phyloP scores from a whole-genome alignment of 495 filamentous ascomycete species.

The Xylaria sp. region DNA sequence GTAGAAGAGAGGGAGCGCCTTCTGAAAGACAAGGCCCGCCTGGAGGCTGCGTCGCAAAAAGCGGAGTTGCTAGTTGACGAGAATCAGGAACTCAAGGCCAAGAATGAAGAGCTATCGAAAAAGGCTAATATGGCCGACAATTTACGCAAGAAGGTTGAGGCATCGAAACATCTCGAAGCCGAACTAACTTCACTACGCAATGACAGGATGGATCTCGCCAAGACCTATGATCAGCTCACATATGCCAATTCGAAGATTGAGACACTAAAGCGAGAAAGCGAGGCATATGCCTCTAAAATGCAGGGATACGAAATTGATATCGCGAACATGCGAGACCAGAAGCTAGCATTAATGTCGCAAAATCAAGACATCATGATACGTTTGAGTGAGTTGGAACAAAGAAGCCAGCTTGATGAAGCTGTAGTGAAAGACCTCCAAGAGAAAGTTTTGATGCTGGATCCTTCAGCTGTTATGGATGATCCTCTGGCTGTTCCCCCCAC shows the following conservation, averaged over 20 bases:
- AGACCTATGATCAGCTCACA: conserved; percentile 56
- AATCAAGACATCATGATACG: conserved; percentile 37
- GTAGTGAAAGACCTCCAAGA: conserved; percentile 41
- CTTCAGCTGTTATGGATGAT: conserved; percentile 36
- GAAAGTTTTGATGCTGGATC: conserved; percentile 43
- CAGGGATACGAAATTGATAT: conserved; percentile 43
- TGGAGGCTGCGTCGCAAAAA: conserved; percentile 52
- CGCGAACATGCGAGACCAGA: conserved; percentile 40
- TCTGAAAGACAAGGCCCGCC: conserved; percentile 53
- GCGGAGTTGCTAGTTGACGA: conserved; percentile 58
- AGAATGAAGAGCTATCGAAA: conserved; percentile 76
- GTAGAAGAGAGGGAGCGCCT: conserved; percentile 48
- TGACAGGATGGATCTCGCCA: conserved; percentile 50
- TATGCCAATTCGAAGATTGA: conserved; percentile 40
- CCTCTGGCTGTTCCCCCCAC: conserved; percentile 31
- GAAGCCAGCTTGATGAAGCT: conserved; percentile 40
- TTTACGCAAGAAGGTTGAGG: conserved; percentile 76
- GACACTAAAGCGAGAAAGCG: conserved; percentile 36
- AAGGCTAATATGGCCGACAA: conserved; percentile 80
- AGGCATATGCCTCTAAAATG: conserved; percentile 42
- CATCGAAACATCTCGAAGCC: conserved; percentile 49
- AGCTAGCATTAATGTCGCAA: conserved; percentile 35
- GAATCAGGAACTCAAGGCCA: conserved; percentile 70
- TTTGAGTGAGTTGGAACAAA: conserved; percentile 34
- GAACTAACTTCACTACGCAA: conserved; percentile 53